Base-by-base conservation (phyloP, 352 stramenopile genomes). In the Globisporangium polare region DNA sequence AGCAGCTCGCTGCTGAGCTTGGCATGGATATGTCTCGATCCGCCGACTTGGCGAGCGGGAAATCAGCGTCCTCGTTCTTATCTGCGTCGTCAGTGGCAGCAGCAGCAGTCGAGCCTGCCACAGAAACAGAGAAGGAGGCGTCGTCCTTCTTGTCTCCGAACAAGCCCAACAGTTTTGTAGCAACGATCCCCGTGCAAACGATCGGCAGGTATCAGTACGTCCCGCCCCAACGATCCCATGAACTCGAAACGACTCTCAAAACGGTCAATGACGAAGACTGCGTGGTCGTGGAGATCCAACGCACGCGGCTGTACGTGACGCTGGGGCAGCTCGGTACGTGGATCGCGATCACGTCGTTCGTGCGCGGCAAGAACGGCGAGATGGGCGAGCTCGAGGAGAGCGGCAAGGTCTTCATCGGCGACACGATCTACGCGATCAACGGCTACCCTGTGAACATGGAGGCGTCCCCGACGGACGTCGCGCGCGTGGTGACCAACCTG, bases 331-430 rank as follows among this genome's bases (percentile, higher is more conserved):
- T 88, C 37, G 80, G 78, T 15, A 74, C 68, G 1, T 69, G 74
- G 20, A 75, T 91, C 7, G 74, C 72, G 1, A 66, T 91, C 31
- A 88, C 84, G 9, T 86, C 82, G 7, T 91, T 90, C 27, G 73
- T 87, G 18, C 53, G 31, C 10, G 72, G 83, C n/a, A 67, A 79
- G n/a, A 46, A 52, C 39, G 84, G 80, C 2, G 58, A 74, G 22
- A 37, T 46, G 10, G 84, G 84, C 8, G 84, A 94, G 62, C 80
- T 94, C 31, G 82, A 94, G 60, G 53, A 69, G 31, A 90, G 81
- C 53, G 82, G 84, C 35, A 83, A 79, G 42, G 84, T 93, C 20
- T 69, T 89, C 22, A 26, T 78, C 12, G 83, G 83, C 5, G 83
- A 92, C 45, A 64, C 87, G 12, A 69, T 94, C 52, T 60, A 90